A percentile compares a stretch with the other conserved stretches of the same genome.
Evolutionary conservation across 2,329 filamentous ascomycete species (phyloP).

Genomic region (Emergomyces pasteurianus): DNA sequence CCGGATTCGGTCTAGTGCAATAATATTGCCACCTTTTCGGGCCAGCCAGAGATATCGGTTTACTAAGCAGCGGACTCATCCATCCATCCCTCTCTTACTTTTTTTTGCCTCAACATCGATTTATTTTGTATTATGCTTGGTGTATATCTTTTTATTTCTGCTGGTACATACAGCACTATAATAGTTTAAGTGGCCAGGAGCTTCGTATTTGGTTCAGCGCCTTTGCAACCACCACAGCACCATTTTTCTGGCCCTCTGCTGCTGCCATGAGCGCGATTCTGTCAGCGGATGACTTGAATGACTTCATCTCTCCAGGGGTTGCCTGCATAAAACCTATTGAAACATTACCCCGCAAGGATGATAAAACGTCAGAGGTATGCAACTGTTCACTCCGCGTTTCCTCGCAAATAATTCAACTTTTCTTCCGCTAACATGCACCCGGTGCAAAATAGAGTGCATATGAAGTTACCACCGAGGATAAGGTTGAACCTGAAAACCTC

Average conservation of each 20-base stretch:
- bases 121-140: too few species aligned
- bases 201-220: not conserved
- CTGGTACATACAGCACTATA: not conserved
- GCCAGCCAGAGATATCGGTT: not conserved
- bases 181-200: not conserved
- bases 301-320: slow-evolving; percentile 96
- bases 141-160: not conserved
- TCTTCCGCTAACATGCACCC: not conserved
- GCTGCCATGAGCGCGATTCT: slow-evolving; percentile 85
- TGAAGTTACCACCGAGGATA: slow-evolving; percentile 90
- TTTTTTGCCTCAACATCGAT: not conserved
- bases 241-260: not conserved
- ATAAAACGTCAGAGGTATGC: slow-evolving; percentile 36
- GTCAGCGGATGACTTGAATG: slow-evolving; percentile 91
- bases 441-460: slow-evolving; percentile 50
- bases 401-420: not conserved
- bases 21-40: not conserved
- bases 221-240: not conserved
- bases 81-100: too few species aligned
- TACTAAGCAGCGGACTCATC: not conserved
- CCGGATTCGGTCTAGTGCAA: not conserved
- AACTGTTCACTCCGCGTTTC: not conserved
- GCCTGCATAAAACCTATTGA: slow-evolving; percentile 98
- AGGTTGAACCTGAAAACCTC: slow-evolving; percentile 45
- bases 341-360: slow-evolving; percentile 59